phyloP scores from a whole-genome alignment of 345 rosid species.

The Streptanthus diversifolius region DNA sequence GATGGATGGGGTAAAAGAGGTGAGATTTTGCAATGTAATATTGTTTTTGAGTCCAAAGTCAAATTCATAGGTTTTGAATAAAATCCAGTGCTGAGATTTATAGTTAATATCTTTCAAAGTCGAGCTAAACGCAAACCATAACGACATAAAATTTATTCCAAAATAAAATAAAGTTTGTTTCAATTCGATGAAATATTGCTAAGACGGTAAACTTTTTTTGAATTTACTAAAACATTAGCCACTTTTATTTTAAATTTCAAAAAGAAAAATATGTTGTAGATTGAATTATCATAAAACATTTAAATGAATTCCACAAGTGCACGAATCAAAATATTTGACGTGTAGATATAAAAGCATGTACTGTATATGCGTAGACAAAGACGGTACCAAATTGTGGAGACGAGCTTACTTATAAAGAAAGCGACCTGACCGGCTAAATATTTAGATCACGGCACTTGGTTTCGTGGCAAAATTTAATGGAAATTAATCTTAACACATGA shows the following conservation, averaged over 20 bases:
- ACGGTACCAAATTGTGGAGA: slow-evolving; percentile 25
- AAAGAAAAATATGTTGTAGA: not conserved
- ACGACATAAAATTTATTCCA: too few species aligned
- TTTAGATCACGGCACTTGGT: slow-evolving; percentile 16
- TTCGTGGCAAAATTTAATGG: not conserved
- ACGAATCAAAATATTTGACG: slow-evolving; percentile 26
- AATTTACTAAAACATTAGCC: not conserved
- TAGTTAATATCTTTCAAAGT: not conserved
- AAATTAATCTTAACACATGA: not conserved
- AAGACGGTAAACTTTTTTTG: not conserved
- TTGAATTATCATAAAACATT: not conserved
- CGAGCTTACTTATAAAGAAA: slow-evolving; percentile 20
- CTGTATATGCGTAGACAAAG: slow-evolving; percentile 25
- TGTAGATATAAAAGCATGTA: slow-evolving; percentile 26
- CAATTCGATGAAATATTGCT: not conserved
- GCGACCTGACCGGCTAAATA: slow-evolving; percentile 18
- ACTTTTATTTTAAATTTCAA: slow-evolving; percentile 5
- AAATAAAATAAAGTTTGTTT: not conserved
- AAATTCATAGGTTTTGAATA: not conserved
- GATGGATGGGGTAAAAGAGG: not conserved
- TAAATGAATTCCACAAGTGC: not conserved
- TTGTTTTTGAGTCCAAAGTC: not conserved
- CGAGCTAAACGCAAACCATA: not conserved
- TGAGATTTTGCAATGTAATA: not conserved
- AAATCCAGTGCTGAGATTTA: not conserved